Base-by-base conservation (phyloP, 2,329 filamentous ascomycete genomes). In the Talaromyces piceae region DNA sequence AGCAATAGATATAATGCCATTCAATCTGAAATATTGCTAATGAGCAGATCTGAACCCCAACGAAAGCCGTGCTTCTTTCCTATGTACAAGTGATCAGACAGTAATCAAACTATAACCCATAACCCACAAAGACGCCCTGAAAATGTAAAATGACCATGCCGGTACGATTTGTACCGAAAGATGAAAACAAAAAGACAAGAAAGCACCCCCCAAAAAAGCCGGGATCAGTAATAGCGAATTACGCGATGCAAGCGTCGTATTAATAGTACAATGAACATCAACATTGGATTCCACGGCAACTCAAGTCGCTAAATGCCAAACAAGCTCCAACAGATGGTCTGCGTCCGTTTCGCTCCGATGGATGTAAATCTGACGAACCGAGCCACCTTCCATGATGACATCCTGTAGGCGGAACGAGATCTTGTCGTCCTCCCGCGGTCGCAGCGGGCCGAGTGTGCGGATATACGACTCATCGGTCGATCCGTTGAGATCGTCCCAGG, bases 291-390 rank as follows among this genome's bases (percentile, higher is more conserved):
- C 22, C 18, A 43, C 1, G 12, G 5, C 26, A 28, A 25, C 25
- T 31, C 16, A 13, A 30, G 22, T 41, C 4, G 37, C 53, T 48
- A 56, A 20, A 52, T 61, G 63, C 69, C 69, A 72, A 25, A 68
- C 59, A 49, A 72, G 59, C 49, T 72, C 69, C 23, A 72, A 47
- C 11, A 73, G 60, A 51, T 74, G 69, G 30, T 71, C 72, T 5
- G 63, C 61, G 8, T 64, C 55, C 39, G 67, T 63, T 28, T 70
- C 58, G 18, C 74, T 71, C 26, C 70, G 68, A 56, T 73, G 70
- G 6, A 83, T 67, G 53, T 82, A 83, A 45, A 79, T 68, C 61
- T 83, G 80, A n/a, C 73, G 72, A 6, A 83, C 67, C 41, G 66
- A 67, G 23, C 72, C 71, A 3, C 62, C 64, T 27, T 73, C 67